Evolutionary conservation across 2,329 filamentous ascomycete genomes (phyloP).

Genomic region (Neofusicoccum parvum): DNA sequence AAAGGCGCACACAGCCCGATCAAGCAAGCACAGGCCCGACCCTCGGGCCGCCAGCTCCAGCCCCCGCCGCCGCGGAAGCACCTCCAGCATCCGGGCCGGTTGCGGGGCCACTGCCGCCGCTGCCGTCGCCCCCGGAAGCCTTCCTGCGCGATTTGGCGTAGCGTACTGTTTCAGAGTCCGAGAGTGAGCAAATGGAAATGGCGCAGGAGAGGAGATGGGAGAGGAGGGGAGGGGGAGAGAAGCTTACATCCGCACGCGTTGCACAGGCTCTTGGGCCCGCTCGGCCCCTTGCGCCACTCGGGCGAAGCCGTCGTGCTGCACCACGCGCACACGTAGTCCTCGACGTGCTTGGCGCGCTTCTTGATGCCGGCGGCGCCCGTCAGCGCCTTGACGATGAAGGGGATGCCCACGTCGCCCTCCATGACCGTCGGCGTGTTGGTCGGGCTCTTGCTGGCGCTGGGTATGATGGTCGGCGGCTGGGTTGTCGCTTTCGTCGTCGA

Average conservation of each 20-base stretch:
- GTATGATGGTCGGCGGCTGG: background rate
- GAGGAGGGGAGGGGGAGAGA: background rate
- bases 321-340: slow-evolving; percentile 16
- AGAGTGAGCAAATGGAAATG: background rate
- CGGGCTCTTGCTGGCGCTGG: background rate
- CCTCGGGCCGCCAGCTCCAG: background rate
- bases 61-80: background rate
- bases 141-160: slow-evolving; percentile 13
- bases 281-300: slow-evolving; percentile 15
- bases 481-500: too few relatives aligned
- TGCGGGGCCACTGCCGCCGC: background rate
- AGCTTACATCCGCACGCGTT: slow-evolving; percentile 20
- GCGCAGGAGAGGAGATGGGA: background rate
- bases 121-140: background rate
- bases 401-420: slow-evolving; percentile 4
- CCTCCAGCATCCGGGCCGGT: background rate
- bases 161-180: background rate
- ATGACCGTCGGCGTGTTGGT: background rate
- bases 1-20: background rate
- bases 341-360: background rate
- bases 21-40: background rate
- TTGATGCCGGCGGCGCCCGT: background rate
- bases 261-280: slow-evolving; percentile 14
- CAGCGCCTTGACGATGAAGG: background rate
- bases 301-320: slow-evolving; percentile 6